A percentile compares a stretch with the other conserved stretches of the same genome.
These are phyloP conservation scores for Ambrosiella beaveri DNA, from an alignment of 2,329 filamentous ascomycete species.

Conservation along the genomic window DNA sequence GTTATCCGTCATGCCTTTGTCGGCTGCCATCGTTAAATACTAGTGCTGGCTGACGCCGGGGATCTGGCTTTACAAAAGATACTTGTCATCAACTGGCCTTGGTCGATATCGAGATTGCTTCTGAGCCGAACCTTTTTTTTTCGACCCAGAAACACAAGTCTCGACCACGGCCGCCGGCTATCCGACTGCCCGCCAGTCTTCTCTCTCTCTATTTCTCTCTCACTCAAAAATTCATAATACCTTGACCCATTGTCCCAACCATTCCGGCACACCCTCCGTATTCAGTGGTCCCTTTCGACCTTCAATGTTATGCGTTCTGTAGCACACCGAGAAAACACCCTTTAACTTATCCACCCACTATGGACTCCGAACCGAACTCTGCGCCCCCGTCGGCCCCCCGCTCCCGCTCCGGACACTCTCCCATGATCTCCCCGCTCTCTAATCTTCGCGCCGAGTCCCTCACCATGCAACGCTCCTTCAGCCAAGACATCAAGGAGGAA, in stretches of 20 bases:
- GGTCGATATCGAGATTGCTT: too few relatives aligned
- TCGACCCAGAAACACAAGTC: too few relatives aligned
- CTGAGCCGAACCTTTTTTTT: too few relatives aligned
- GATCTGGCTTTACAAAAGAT: not conserved
- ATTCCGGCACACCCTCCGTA: too few relatives aligned
- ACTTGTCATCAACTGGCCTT: not conserved
- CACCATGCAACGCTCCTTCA: slow-evolving; percentile 51
- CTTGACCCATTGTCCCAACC: too few relatives aligned
- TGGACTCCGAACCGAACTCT: not conserved
- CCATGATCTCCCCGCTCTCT: slow-evolving; percentile 22
- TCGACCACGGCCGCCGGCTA: too few relatives aligned
- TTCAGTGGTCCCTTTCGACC: too few relatives aligned
- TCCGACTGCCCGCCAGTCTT: too few relatives aligned
- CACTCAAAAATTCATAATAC: too few relatives aligned
- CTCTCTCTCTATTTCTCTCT: too few relatives aligned
- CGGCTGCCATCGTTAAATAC: not conserved
- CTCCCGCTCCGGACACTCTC: slow-evolving; percentile 5
- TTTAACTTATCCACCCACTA: not conserved
- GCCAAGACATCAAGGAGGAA: slow-evolving; percentile 82
- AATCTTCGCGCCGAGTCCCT: slow-evolving; percentile 33
- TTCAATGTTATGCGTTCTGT: too few relatives aligned
- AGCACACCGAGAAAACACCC: too few relatives aligned
- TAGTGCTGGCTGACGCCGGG: not conserved
- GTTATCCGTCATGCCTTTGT: not conserved
- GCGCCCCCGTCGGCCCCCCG: not conserved